Conservation (phyloP, 805 yeast genomes). For the Kuraishia hungarica region DNA sequence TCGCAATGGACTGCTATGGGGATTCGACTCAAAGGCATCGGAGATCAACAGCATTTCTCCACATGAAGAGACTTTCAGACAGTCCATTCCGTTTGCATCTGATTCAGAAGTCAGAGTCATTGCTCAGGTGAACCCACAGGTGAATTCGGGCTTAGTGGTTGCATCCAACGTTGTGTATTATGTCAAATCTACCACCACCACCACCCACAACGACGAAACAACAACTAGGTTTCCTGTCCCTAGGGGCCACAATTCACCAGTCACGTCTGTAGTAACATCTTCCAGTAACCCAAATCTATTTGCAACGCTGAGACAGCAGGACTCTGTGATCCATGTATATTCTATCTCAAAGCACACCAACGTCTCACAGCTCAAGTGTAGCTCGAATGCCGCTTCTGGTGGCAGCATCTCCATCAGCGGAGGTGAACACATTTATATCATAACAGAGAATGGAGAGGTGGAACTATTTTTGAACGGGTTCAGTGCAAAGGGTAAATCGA, state of each 20-base stretch:
- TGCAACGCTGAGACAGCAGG: background rate
- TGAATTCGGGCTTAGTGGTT: background rate
- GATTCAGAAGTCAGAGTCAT: background rate
- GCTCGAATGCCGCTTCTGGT: background rate
- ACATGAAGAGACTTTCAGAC: background rate
- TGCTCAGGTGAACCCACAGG: background rate
- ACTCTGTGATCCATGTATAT: background rate
- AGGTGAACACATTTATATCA: background rate
- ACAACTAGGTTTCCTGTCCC: background rate
- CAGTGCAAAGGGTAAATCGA: conserved; percentile 12
- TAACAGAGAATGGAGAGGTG: conserved; percentile 11
- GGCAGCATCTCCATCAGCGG: background rate
- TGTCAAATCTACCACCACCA: background rate
- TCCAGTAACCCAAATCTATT: background rate
- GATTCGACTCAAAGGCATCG: conserved; percentile 18
- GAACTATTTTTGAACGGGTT: conserved; percentile 18
- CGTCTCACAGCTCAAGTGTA: background rate
- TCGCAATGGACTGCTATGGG: conserved; percentile 18
- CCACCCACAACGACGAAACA: background rate
- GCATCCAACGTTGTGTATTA: background rate
- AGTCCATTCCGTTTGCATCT: background rate
- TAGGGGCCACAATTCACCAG: background rate
- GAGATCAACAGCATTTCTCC: background rate
- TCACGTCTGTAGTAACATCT: background rate
- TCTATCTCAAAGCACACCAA: background rate